A percentile compares a stretch with the other conserved stretches of the same genome.
phyloP scores from a whole-genome alignment of 352 stramenopile genomes.

The Pythium coloratum region DNA sequence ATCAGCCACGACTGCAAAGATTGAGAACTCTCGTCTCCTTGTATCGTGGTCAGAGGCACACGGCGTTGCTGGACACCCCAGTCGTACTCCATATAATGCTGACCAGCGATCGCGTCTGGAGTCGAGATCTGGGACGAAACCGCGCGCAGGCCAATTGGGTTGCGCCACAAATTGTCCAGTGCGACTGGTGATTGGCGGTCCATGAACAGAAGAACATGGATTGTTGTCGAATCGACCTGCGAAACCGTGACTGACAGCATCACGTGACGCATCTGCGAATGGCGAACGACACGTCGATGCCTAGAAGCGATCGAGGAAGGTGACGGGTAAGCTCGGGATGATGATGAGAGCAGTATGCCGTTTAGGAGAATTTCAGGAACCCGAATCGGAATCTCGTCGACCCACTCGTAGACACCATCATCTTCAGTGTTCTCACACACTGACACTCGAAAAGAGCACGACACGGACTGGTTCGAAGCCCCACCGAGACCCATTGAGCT shows the following conservation, averaged over 20 bases:
- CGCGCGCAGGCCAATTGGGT: slow-evolving; percentile 50
- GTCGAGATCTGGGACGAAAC: slow-evolving; percentile 37
- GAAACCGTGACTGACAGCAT: slow-evolving; percentile 77
- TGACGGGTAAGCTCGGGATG: slow-evolving; percentile 33
- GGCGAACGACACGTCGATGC: slow-evolving; percentile 60
- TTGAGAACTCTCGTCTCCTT: not conserved
- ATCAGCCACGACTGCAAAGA: slow-evolving; percentile 39
- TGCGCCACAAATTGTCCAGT: slow-evolving; percentile 66
- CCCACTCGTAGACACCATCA: slow-evolving; percentile 10
- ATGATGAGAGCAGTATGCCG: not conserved
- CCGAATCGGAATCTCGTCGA: slow-evolving; percentile 12
- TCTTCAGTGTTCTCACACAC: not conserved
- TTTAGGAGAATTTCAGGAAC: slow-evolving; percentile 14
- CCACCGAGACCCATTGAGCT: slow-evolving; percentile 14
- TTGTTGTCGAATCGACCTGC: slow-evolving; percentile 36
- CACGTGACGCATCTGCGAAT: slow-evolving; percentile 44
- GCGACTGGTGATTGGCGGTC: slow-evolving; percentile 65
- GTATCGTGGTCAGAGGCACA: not conserved
- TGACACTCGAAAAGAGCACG: slow-evolving; percentile 10
- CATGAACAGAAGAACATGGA: slow-evolving; percentile 69
- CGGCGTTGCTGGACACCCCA: slow-evolving; percentile 49
- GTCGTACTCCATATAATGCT: slow-evolving; percentile 76
- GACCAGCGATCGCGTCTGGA: slow-evolving; percentile 50
- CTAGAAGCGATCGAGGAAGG: slow-evolving; percentile 48
- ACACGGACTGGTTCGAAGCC: not conserved